Conservation (phyloP, 116 monocot genomes). For the Iris pallida region DNA sequence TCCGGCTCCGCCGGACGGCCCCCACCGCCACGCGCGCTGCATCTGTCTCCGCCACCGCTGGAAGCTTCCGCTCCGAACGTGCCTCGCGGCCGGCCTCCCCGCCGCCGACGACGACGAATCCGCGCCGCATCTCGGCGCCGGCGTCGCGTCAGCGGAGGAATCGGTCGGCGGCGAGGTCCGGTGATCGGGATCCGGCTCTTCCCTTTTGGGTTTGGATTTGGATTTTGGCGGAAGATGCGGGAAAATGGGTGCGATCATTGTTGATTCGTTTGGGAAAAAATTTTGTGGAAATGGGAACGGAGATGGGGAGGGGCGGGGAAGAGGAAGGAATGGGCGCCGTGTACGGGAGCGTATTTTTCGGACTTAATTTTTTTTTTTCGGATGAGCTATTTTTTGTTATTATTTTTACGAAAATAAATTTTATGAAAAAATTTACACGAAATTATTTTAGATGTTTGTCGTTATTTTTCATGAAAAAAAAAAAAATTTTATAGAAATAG, state of each 20-base stretch:
- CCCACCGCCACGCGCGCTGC: constrained; percentile 47
- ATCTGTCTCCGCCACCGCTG: constrained; percentile 36
- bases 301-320: background rate
- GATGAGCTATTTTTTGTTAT: no score
- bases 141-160: background rate
- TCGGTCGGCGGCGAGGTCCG: no score
- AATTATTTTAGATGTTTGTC: no score
- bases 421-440: no score
- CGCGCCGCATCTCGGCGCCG: constrained; percentile 14
- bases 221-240: no score
- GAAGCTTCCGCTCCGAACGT: constrained; percentile 36
- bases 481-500: no score
- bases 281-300: background rate
- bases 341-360: background rate
- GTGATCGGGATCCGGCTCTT: no score
- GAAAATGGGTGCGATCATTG: no score
- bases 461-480: no score
- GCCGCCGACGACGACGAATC: constrained; percentile 12
- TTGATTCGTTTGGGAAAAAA: background rate
- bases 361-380: background rate
- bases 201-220: no score
- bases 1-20: constrained; percentile 29
- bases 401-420: no score
- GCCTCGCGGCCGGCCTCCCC: constrained; percentile 4
- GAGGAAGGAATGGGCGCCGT: background rate